These are phyloP conservation scores for Suhomyces yuchorum DNA, from an alignment of 1,139 yeast genomes.

Conservation along the genomic window DNA sequence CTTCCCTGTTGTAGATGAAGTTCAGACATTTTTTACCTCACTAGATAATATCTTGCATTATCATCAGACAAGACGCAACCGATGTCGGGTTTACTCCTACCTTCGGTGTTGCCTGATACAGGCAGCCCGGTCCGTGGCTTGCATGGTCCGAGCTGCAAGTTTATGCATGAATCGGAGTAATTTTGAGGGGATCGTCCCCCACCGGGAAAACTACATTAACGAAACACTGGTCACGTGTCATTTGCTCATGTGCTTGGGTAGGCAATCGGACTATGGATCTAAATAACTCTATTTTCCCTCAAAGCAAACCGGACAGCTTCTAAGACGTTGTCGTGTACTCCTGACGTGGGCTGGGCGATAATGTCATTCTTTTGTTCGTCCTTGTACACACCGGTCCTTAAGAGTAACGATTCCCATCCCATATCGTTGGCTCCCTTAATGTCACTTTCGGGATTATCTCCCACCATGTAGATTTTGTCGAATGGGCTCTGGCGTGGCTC, in stretches of 20 bases:
- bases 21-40: neutral
- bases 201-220: no score
- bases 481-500: conserved; percentile 48
- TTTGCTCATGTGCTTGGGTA: no score
- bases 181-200: neutral
- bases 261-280: neutral
- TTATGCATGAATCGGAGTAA: neutral
- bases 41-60: conserved; percentile 3
- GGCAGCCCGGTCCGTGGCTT: neutral
- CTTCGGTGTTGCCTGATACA: conserved; percentile 4
- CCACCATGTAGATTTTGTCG: conserved; percentile 80
- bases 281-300: conserved; percentile 12
- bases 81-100: neutral
- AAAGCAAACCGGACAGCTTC: conserved; percentile 45
- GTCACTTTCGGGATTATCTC: conserved; percentile 94
- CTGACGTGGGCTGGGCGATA: conserved; percentile 47
- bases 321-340: conserved; percentile 51
- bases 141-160: neutral
- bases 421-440: conserved; percentile 83
- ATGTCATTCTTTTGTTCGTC: conserved; percentile 59
- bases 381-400: conserved; percentile 82
- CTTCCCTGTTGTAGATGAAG: neutral
- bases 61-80: conserved; percentile 2
- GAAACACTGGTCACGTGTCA: no score
- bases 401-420: conserved; percentile 87